phyloP scores from a whole-genome alignment of 1,139 yeast genomes.

The Hansenula sp. region DNA sequence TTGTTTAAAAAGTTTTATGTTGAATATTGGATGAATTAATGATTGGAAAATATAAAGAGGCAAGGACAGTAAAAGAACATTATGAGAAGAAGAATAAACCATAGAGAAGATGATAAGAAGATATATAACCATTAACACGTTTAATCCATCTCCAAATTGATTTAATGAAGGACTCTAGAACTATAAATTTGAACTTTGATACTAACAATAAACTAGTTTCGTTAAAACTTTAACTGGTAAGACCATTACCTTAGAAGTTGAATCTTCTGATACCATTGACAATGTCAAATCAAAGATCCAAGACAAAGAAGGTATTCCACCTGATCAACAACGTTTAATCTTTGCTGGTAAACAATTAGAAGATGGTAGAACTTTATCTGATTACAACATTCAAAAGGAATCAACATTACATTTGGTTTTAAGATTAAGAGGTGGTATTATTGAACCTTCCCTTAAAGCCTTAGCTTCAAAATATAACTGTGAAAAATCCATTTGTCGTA shows the following conservation, averaged over 20 bases:
- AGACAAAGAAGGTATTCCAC: slow-evolving; percentile 94
- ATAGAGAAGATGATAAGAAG: too few relatives aligned
- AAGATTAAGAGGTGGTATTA: slow-evolving; percentile 95
- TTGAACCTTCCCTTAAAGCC: slow-evolving; percentile 99
- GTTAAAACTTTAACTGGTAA: slow-evolving; percentile 86
- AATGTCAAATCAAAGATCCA: slow-evolving; percentile 91
- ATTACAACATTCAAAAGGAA: slow-evolving; percentile 94
- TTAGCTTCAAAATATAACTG: slow-evolving; percentile 99
- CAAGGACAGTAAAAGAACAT: too few relatives aligned
- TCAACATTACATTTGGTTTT: slow-evolving; percentile 83
- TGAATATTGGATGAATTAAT: too few relatives aligned
- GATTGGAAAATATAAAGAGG: too few relatives aligned
- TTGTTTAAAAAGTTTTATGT: too few relatives aligned
- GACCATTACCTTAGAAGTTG: slow-evolving; percentile 92
- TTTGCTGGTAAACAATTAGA: slow-evolving; percentile 94
- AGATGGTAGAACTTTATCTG: slow-evolving; percentile 89
- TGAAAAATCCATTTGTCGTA: slow-evolving; percentile 98
- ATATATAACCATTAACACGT: too few relatives aligned
- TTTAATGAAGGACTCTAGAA: neutral
- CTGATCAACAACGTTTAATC: slow-evolving; percentile 91
- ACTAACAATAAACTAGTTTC: slow-evolving; percentile 50
- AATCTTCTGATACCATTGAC: slow-evolving; percentile 92
- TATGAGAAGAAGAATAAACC: too few relatives aligned
- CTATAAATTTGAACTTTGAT: neutral
- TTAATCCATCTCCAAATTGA: too few relatives aligned